A percentile compares a stretch with the other conserved stretches of the same genome.
Evolutionary conservation across 2,329 filamentous ascomycete species (phyloP).

Genomic region (Trichoderma afroharzianum): DNA sequence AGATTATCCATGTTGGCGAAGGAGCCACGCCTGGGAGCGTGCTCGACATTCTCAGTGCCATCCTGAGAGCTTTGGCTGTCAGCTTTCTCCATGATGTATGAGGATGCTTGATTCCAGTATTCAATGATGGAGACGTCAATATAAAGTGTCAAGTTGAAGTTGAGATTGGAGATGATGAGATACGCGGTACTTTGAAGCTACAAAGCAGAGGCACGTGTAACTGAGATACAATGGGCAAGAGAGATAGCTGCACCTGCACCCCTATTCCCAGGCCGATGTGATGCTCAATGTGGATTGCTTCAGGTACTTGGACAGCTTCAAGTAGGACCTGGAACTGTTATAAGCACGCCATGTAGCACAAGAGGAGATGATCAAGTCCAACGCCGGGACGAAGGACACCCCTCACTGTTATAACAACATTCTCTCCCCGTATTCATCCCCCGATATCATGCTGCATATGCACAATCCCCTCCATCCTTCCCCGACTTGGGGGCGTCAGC

Average conservation of each 20-base stretch:
- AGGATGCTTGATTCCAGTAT: not conserved
- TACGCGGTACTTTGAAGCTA: not conserved
- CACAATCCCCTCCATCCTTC: not conserved
- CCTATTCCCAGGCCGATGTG: not conserved
- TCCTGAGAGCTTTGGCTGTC: not conserved
- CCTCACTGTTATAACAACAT: not conserved
- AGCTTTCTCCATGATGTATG: conserved; percentile 5
- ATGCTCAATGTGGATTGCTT: not conserved
- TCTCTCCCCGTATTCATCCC: not conserved
- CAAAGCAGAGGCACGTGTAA: not conserved
- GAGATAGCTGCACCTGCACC: not conserved
- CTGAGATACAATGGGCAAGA: not conserved
- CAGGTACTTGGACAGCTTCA: not conserved
- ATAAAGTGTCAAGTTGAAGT: not conserved
- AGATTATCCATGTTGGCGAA: conserved; percentile 18
- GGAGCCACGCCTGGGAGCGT: conserved; percentile 13
- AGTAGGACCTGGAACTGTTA: not conserved
- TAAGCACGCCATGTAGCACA: not conserved
- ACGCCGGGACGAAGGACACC: not conserved
- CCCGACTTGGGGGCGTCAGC: not conserved
- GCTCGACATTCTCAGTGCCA: conserved; percentile 15
- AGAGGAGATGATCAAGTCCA: not conserved
- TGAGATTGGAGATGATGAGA: not conserved
- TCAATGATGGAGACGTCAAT: not conserved
- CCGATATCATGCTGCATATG: not conserved